A percentile compares a stretch with the other conserved stretches of the same genome.
Conservation (phyloP, 148 eudicot genomes). For the Cornus suecica region DNA sequence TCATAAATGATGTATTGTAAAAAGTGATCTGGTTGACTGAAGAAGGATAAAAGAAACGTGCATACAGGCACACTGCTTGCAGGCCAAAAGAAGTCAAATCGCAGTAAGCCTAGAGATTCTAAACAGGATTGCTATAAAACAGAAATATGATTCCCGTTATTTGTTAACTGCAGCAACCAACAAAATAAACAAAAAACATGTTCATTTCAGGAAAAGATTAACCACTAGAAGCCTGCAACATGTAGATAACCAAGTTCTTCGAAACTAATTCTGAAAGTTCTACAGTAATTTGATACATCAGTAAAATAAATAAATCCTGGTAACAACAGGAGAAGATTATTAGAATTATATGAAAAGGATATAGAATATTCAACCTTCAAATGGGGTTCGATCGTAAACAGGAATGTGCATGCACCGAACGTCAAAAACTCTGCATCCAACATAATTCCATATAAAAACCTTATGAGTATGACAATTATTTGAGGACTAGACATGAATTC, state of each 20-base stretch:
- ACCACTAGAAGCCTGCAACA: too few species aligned
- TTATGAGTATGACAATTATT: not conserved
- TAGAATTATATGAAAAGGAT: not conserved
- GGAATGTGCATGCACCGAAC: slow-evolving; percentile 92
- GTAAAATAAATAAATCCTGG: not conserved
- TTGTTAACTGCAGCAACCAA: not conserved
- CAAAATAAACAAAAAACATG: not conserved
- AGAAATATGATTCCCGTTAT: not conserved
- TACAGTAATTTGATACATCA: not conserved
- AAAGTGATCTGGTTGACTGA: not conserved
- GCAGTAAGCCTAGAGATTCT: not conserved
- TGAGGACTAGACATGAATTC: not conserved
- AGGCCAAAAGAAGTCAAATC: not conserved
- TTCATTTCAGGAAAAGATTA: not conserved
- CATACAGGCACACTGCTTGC: not conserved
- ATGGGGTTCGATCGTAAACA: slow-evolving; percentile 77
- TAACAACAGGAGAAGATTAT: not conserved
- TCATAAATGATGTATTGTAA: not conserved
- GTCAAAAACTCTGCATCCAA: slow-evolving; percentile 72
- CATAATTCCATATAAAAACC: not conserved
- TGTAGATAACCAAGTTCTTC: too few species aligned
- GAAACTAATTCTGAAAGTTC: too few species aligned
- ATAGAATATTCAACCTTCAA: slow-evolving; percentile 57
- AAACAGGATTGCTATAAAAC: not conserved
- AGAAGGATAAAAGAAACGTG: not conserved